Base-by-base conservation (phyloP, 805 yeast species). In the Blastobotrys peoriensis region DNA sequence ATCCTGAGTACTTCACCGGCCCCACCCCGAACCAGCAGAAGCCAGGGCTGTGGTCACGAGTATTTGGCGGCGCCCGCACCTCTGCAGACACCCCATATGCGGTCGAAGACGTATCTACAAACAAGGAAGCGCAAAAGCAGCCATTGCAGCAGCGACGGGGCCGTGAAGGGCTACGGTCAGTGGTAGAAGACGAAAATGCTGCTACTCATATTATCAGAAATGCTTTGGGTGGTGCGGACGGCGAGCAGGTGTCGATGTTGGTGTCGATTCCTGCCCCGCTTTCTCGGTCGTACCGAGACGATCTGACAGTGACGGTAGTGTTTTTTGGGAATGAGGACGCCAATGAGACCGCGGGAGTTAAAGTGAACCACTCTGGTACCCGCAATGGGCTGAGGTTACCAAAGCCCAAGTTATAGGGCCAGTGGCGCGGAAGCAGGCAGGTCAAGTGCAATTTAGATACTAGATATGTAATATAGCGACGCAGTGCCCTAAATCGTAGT, bases 161-260 rank as follows among this genome's bases (percentile, higher is more conserved):
- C 9, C 30, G 30, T 25, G 54, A 45, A 19, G 51, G 49, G 3
- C 53, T 55, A 16, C 45, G 54, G 5, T 58, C 53, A 34, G 51
- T 60, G 1, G 56, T 89, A 46, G 86, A 86, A 59, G 98, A 93
- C 67, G 76, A 75, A 22, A 93, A 93, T 57, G 95, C 82, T 6
- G 82, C 96, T 1, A 93, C 98, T 0, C 98, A 93, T 63, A 71
- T 93, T 54, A 85, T 93, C 38, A 76, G 98, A 61, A 91, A 93
- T 63, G 98, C 98, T 0, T 71, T 93, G 46, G 95, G 96, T 4
- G 83, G 83, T 19, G 96, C 95, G 0, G 81, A 86, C 33, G 78
- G 79, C 51, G 96, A 91, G 50, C 89, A 87, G 55, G 88, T 89
- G 2, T 79, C 89, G 18, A 85, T 93, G 76, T 69, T 93, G 48